phyloP scores from a whole-genome alignment of 495 filamentous ascomycete genomes.

The Penicillium antarcticum region DNA sequence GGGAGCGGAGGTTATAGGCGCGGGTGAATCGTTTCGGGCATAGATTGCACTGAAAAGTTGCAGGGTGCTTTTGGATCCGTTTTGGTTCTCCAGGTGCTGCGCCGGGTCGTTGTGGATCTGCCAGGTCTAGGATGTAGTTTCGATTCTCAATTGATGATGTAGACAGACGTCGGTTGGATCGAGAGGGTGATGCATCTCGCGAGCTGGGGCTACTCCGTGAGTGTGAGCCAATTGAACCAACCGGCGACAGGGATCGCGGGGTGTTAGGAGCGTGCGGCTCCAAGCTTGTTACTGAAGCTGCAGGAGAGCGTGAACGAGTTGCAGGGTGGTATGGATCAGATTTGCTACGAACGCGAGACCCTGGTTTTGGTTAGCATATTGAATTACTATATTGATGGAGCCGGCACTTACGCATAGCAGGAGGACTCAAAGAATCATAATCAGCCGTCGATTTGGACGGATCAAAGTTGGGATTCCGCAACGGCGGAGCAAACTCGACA shows the following conservation, averaged over 20 bases:
- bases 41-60: conserved; percentile 81
- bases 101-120: conserved; percentile 81
- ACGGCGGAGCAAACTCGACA: conserved; percentile 89
- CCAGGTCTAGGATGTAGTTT: conserved; percentile 89
- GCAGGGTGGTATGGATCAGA: conserved; percentile 67
- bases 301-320: conserved; percentile 43
- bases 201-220: conserved; percentile 46
- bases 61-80: conserved; percentile 91
- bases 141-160: conserved; percentile 82
- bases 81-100: conserved; percentile 58
- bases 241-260: conserved; percentile 67
- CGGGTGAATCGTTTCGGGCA: conserved; percentile 87
- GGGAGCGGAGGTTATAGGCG: conserved; percentile 88
- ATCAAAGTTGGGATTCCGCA: conserved; percentile 67
- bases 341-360: conserved; percentile 60
- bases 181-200: conserved; percentile 57
- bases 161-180: conserved; percentile 71
- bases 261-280: conserved; percentile 43
- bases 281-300: conserved; percentile 42
- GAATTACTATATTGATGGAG: conserved; percentile 1
- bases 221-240: conserved; percentile 38
- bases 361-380: conserved; percentile 27
- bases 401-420: conserved; percentile 68
- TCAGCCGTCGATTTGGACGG: conserved; percentile 60
- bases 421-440: conserved; percentile 78